Evolutionary conservation across 2,329 filamentous ascomycete genomes (phyloP).

Genomic region (Pseudocercospora fuligena): DNA sequence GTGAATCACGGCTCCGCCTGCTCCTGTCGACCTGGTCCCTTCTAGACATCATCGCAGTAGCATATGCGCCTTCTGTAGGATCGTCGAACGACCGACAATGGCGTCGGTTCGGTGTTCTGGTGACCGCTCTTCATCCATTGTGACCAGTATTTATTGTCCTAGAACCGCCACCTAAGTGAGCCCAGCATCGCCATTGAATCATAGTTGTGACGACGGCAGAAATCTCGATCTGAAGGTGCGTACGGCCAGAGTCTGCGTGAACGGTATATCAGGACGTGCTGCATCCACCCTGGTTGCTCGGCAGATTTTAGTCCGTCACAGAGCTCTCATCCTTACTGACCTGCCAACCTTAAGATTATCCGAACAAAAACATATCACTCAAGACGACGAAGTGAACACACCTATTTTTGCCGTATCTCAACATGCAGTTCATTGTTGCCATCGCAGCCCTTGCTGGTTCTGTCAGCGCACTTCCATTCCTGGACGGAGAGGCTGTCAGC

Average conservation of each 20-base stretch:
- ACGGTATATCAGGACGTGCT: background rate
- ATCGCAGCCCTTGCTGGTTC: background rate
- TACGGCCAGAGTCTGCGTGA: background rate
- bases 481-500: background rate
- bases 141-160: constrained; percentile 10
- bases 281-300: background rate
- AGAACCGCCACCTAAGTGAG: background rate
- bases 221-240: constrained; percentile 5
- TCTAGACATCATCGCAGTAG: constrained; percentile 3
- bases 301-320: constrained; percentile 6
- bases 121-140: background rate
- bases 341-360: constrained; percentile 10
- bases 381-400: background rate
- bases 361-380: constrained; percentile 3
- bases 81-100: background rate
- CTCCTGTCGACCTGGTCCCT: background rate
- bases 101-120: background rate
- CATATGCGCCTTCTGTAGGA: constrained; percentile 2
- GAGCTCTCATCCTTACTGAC: constrained; percentile 8
- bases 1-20: background rate
- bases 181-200: constrained; percentile 5
- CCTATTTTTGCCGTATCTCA: constrained; percentile 1
- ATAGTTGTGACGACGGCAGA: background rate
- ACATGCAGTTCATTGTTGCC: background rate
- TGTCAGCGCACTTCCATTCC: constrained; percentile 1